Conservation (phyloP, 441 rosid species). For the Raphanus hybrid region DNA sequence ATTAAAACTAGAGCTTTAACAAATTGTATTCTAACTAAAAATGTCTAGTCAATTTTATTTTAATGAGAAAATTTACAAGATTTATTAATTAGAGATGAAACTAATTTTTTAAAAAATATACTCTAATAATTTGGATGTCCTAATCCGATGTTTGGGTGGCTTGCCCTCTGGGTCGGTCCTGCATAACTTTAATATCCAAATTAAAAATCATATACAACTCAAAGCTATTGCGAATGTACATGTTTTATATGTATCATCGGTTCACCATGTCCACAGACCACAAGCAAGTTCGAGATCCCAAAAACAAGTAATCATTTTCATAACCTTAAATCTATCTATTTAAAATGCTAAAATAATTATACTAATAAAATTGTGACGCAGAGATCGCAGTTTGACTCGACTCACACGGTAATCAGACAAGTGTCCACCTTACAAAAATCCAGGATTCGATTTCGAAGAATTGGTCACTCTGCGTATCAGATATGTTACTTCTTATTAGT, state of each 20-base stretch:
- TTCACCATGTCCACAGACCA: neutral
- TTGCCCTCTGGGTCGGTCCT: too few relatives aligned
- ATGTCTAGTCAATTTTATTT: too few relatives aligned
- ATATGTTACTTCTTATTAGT: slow-evolving; percentile 19
- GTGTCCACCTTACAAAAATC: slow-evolving; percentile 18
- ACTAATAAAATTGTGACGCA: neutral
- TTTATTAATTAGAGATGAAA: too few relatives aligned
- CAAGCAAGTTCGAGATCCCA: neutral
- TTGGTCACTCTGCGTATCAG: slow-evolving; percentile 23
- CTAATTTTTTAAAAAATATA: too few relatives aligned
- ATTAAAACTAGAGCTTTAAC: too few relatives aligned
- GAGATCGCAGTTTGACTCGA: slow-evolving; percentile 25
- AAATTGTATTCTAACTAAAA: too few relatives aligned
- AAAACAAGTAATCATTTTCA: neutral
- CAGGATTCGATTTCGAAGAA: slow-evolving; percentile 33
- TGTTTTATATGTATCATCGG: neutral
- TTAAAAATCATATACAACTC: neutral
- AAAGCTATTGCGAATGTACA: neutral
- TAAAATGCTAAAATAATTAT: neutral
- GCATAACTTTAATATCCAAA: neutral
- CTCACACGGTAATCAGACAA: slow-evolving; percentile 23
- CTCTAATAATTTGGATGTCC: too few relatives aligned
- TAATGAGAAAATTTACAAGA: too few relatives aligned
- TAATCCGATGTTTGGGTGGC: too few relatives aligned
- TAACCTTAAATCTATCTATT: neutral